These are phyloP conservation scores for Auxenochlorella pyrenoidosa DNA, from an alignment of 139 green algal species.

Conservation along the genomic window DNA sequence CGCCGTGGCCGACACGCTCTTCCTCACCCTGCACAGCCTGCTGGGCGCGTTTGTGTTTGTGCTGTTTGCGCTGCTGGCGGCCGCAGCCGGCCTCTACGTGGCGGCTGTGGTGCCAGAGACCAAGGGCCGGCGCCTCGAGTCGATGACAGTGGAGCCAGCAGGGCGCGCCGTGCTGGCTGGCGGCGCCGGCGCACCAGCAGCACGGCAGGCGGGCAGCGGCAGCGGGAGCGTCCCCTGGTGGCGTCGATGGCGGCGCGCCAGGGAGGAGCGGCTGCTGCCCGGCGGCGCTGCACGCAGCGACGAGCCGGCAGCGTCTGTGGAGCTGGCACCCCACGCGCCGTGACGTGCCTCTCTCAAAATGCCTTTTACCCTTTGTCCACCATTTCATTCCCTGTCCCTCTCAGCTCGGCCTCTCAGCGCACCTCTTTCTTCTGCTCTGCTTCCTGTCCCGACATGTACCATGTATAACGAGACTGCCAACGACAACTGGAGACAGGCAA, in stretches of 20 bases:
- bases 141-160: conserved; percentile 39
- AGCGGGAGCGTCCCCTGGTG: neutral
- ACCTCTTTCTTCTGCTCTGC: neutral
- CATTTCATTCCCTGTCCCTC: neutral
- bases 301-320: neutral
- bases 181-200: neutral
- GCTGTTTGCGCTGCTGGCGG: conserved; percentile 61
- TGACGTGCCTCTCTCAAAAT: neutral
- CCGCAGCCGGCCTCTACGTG: conserved; percentile 57
- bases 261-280: conserved; percentile 9
- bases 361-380: no score
- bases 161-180: conserved; percentile 55
- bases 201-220: no score
- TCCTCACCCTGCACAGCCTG: conserved; percentile 63
- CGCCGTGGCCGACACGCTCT: conserved; percentile 73
- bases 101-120: conserved; percentile 76
- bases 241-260: neutral
- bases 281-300: neutral
- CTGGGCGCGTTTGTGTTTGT: conserved; percentile 62
- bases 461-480: no score
- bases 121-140: conserved; percentile 62
- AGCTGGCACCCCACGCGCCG: neutral
- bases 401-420: neutral
- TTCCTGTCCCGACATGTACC: neutral
- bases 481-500: no score